Evolutionary conservation across 306 rosid genomes (phyloP).

Genomic region (Castanea mollissima): DNA sequence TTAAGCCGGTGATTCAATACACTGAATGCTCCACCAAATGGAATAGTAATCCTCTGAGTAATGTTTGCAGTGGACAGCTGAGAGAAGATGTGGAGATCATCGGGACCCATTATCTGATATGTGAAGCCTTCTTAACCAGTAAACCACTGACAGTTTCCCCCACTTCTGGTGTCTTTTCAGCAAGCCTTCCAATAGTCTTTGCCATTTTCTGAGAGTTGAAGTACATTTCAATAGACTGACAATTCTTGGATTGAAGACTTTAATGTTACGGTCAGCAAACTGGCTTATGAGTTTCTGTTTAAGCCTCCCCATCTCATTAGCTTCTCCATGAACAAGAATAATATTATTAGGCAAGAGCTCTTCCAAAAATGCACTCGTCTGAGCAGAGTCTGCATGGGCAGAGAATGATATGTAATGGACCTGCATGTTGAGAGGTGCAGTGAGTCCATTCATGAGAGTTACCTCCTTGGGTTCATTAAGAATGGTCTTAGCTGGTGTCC

Average conservation of each 20-base stretch:
- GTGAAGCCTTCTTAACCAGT: conserved; percentile 85
- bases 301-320: conserved; percentile 95
- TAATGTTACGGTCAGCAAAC: conserved; percentile 79
- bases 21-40: conserved; percentile 60
- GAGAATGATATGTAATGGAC: conserved; percentile 95
- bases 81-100: conserved; percentile 91
- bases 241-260: conserved; percentile 84
- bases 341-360: conserved; percentile 92
- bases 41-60: conserved; percentile 85
- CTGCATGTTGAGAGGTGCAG: conserved; percentile 89
- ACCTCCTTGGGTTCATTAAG: conserved; percentile 93
- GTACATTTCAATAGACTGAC: conserved; percentile 89
- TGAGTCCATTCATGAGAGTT: conserved; percentile 82
- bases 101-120: conserved; percentile 92
- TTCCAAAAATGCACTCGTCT: conserved; percentile 86
- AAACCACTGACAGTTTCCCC: conserved; percentile 77
- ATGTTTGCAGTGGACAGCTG: conserved; percentile 77
- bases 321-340: conserved; percentile 95
- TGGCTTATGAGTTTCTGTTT: conserved; percentile 82
- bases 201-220: conserved; percentile 97
- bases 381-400: conserved; percentile 96
- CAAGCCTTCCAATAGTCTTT: conserved; percentile 83
- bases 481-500: conserved; percentile 89
- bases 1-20: conserved; percentile 64
- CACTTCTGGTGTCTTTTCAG: conserved; percentile 68